Evolutionary conservation across 2,329 filamentous ascomycete species (phyloP), one percentile per base, ranked within the genome.

Genomic region (Pleurostoma richardsiae): DNA sequence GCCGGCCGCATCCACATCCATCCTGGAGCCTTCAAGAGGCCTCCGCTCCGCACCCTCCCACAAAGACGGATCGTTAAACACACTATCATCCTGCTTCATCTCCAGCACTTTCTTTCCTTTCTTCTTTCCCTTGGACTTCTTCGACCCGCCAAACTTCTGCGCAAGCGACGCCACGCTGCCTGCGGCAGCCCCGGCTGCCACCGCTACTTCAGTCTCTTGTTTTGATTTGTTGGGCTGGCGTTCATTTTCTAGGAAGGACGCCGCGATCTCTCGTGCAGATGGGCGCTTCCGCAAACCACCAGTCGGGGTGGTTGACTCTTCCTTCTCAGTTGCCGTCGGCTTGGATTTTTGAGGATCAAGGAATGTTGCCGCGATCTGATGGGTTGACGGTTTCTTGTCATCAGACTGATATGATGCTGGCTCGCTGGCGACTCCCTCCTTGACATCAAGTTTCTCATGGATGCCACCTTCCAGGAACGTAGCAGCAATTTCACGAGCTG

Each of bases 1-100:
- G 38, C 55, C 52, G 26, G 53, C 49, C 29, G 48, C 39, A 43
- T 60, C 52, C 29, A 54, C 55, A 39, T 65, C 56, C 41, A 61
- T 51, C 39, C 33, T 50, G 40, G 51, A 50, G 30, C 47, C 53
- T 36, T 60, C 54, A 11, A 66, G 36, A 6, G 51, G 51, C 49
- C 64, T 71, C 49, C 64, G 65, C 40, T 73, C 67, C 10, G 64
- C 63, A 28, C 66, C 67, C 54, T 76, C 69, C 70, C 70, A 72
- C 29, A 73, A 56, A 11, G 64, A 59, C 43, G 68, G 59, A 52
- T 74, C 68, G 50, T 76, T 68, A 56, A 73, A 71, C 30, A 71
- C 55, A 52, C 74, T 70, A 40, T 74, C 69, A 10, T 67, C 65
- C 42, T 57, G 58, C 51, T 68, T 68, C 52, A 73, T 71, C 49